Conservation (phyloP, 2,329 filamentous ascomycete genomes). For the Beauveria pseudobassiana region DNA sequence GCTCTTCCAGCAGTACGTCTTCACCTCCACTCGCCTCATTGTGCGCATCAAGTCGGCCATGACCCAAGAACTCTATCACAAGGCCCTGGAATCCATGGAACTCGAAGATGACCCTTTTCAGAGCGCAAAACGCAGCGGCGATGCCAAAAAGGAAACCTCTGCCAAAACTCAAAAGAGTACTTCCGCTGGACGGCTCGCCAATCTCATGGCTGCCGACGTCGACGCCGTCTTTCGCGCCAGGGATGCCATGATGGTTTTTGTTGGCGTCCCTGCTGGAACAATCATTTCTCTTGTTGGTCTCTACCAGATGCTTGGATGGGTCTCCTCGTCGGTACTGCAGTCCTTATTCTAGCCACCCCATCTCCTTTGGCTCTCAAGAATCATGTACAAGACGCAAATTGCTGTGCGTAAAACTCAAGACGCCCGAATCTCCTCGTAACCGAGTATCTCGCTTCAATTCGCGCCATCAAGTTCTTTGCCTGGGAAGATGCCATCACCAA, state of each 20-base stretch:
- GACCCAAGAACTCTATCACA: constrained; percentile 51
- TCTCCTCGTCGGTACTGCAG: constrained; percentile 44
- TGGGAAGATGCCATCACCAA: constrained; percentile 48
- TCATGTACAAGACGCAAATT: constrained; percentile 42
- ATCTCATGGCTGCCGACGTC: constrained; percentile 52
- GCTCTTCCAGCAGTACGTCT: constrained; percentile 49
- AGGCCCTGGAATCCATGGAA: constrained; percentile 48
- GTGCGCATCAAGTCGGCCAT: constrained; percentile 49
- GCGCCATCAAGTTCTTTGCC: constrained; percentile 53
- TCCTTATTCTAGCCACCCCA: constrained; percentile 39
- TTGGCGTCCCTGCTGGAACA: constrained; percentile 40
- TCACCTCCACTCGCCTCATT: constrained; percentile 47
- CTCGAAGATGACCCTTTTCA: constrained; percentile 46
- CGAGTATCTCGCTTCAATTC: constrained; percentile 50
- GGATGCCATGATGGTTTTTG: constrained; percentile 40
- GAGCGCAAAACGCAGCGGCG: constrained; percentile 17
- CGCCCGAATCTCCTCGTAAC: constrained; percentile 49
- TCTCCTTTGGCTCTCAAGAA: constrained; percentile 40
- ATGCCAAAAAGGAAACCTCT: constrained; percentile 19
- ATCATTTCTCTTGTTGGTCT: constrained; percentile 42
- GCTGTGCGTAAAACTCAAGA: constrained; percentile 50
- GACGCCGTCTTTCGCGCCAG: constrained; percentile 45
- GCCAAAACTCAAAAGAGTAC: constrained; percentile 28
- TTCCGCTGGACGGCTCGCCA: constrained; percentile 44
- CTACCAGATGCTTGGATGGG: constrained; percentile 49